Conservation (phyloP, 768 basidiomycete species). For the Kwoniella sp. region DNA sequence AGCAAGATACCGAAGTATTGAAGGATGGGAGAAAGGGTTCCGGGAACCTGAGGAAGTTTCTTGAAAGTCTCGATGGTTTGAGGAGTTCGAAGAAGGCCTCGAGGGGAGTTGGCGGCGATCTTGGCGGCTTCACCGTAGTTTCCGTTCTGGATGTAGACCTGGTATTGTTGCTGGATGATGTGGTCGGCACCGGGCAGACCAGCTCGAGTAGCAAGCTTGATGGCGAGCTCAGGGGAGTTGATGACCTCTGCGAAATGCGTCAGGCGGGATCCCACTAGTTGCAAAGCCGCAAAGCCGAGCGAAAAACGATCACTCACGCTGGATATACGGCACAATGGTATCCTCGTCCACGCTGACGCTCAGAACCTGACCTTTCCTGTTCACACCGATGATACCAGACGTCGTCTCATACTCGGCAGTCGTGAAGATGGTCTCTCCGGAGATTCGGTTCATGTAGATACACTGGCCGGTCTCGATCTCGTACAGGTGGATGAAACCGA, state of each 20-base stretch:
- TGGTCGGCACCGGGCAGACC: conserved; percentile 98
- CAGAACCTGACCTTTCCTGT: conserved; percentile 98
- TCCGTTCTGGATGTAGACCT: conserved; percentile 81
- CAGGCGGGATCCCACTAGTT: background rate
- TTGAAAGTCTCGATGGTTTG: conserved; percentile 98
- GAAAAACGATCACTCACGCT: conserved; percentile 59
- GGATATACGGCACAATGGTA: conserved; percentile 91
- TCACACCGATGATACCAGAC: conserved; percentile 96
- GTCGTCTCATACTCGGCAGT: conserved; percentile 93
- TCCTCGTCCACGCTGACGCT: conserved; percentile 96
- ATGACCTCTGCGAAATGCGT: conserved; percentile 63
- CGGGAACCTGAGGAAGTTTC: conserved; percentile 83
- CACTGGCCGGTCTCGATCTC: conserved; percentile 96
- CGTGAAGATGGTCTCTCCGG: conserved; percentile 98
- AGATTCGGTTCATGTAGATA: conserved; percentile 99
- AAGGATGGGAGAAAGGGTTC: conserved; percentile 89
- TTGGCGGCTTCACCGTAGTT: conserved; percentile 95
- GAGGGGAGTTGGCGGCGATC: conserved; percentile 93
- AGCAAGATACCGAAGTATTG: conserved; percentile 99
- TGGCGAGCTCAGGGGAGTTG: conserved; percentile 96
- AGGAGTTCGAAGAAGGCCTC: conserved; percentile 90
- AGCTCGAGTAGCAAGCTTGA: conserved; percentile 94
- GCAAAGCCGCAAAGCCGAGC: background rate
- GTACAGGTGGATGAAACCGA: conserved; percentile 98
- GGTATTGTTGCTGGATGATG: conserved; percentile 90